A percentile compares a stretch with the other conserved stretches of the same genome.
Conservation (phyloP, 352 stramenopile genomes). For the Globisporangium alternatum region DNA sequence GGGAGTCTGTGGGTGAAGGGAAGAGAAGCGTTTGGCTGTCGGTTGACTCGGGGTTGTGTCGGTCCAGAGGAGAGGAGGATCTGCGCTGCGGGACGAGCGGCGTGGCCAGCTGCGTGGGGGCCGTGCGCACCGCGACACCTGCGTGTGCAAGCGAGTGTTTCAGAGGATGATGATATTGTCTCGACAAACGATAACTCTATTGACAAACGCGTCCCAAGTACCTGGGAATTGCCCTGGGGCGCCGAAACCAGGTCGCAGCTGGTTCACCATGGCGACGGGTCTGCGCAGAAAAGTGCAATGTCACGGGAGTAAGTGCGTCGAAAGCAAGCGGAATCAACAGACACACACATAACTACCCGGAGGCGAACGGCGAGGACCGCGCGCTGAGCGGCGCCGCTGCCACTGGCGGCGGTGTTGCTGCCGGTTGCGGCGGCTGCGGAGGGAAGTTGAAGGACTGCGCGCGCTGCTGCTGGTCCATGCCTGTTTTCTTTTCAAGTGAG, state of each 20-base stretch:
- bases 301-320: background rate
- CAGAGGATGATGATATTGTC: background rate
- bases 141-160: slow-evolving; percentile 14
- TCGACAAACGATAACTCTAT: background rate
- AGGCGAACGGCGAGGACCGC: slow-evolving; percentile 11
- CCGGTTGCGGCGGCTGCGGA: background rate
- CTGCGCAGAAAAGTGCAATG: slow-evolving; percentile 4
- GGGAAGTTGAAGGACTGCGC: slow-evolving; percentile 6
- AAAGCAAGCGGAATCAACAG: background rate
- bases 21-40: slow-evolving; percentile 5
- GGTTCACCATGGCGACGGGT: slow-evolving; percentile 33
- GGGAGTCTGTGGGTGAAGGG: slow-evolving; percentile 12
- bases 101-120: slow-evolving; percentile 58
- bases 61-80: slow-evolving; percentile 22
- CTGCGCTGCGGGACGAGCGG: slow-evolving; percentile 44
- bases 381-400: slow-evolving; percentile 9
- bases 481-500: too few relatives aligned
- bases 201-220: background rate
- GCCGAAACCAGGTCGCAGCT: slow-evolving; percentile 19
- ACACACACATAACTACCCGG: background rate
- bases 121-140: slow-evolving; percentile 40
- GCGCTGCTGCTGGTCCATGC: background rate
- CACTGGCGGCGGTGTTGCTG: background rate
- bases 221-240: slow-evolving; percentile 26
- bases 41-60: slow-evolving; percentile 14